phyloP scores from a whole-genome alignment of 106 monocot species.

The Acanthochlamys bracteata region DNA sequence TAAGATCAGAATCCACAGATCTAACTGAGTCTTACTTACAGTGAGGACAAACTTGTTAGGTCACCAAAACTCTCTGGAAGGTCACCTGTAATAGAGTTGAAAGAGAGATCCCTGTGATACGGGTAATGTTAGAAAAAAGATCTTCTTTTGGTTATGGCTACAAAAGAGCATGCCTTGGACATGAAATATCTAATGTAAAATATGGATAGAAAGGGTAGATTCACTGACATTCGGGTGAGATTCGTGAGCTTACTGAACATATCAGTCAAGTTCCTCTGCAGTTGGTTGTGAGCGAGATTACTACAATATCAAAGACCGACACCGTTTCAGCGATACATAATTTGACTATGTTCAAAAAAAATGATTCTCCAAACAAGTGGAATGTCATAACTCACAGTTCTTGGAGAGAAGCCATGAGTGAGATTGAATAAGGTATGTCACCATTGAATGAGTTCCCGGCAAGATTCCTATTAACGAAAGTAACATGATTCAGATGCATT shows the following conservation, averaged over 20 bases:
- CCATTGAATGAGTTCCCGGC: slow-evolving; percentile 46
- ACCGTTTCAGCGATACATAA: too few relatives aligned
- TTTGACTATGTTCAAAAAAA: too few relatives aligned
- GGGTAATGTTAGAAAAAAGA: too few relatives aligned
- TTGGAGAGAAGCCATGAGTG: slow-evolving; percentile 44
- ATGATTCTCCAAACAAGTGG: too few relatives aligned
- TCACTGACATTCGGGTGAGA: slow-evolving; percentile 51
- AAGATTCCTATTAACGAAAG: slow-evolving; percentile 45
- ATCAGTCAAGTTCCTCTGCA: slow-evolving; percentile 50
- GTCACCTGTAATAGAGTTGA: slow-evolving; percentile 48
- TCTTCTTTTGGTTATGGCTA: too few relatives aligned
- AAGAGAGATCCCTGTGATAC: slow-evolving; percentile 59
- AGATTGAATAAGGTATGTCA: slow-evolving; percentile 47
- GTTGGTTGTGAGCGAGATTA: slow-evolving; percentile 54
- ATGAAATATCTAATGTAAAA: too few relatives aligned
- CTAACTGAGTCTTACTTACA: slow-evolving; percentile 31
- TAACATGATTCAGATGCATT: not conserved
- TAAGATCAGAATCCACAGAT: not conserved
- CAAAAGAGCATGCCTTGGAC: too few relatives aligned
- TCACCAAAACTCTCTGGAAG: slow-evolving; percentile 51
- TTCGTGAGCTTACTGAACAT: slow-evolving; percentile 37
- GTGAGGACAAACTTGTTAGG: slow-evolving; percentile 36
- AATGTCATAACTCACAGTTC: slow-evolving; percentile 42
- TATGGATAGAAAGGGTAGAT: not conserved
- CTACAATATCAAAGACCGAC: slow-evolving; percentile 15